phyloP scores from a whole-genome alignment of 495 filamentous ascomycete genomes.

The Evansstolkia leycettana region DNA sequence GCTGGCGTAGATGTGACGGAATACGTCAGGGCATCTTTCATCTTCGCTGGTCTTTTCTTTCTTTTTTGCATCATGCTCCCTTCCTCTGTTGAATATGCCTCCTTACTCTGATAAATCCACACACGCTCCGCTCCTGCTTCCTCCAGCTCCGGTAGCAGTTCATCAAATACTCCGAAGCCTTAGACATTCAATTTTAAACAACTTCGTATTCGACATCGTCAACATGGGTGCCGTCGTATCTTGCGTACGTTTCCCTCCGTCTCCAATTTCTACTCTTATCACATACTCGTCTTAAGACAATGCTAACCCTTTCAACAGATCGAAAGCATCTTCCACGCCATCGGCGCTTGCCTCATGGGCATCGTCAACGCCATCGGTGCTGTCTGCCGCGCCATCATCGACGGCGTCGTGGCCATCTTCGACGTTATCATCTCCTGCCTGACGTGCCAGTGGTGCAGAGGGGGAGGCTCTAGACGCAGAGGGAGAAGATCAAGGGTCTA shows the following conservation, averaged over 20 bases:
- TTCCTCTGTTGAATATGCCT: conserved; percentile 11
- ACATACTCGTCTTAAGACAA: background rate
- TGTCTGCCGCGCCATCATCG: conserved; percentile 68
- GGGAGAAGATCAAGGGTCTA: background rate
- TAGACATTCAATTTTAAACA: conserved; percentile 5
- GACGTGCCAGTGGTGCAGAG: conserved; percentile 43
- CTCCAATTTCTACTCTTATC: background rate
- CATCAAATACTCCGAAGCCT: conserved; percentile 5
- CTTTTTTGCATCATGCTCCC: no score
- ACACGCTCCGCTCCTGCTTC: conserved; percentile 19
- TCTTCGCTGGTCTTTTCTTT: background rate
- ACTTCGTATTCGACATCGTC: conserved; percentile 7
- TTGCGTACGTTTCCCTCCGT: conserved; percentile 73
- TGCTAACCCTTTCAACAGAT: conserved; percentile 44
- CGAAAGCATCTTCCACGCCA: conserved; percentile 62
- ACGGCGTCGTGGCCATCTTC: conserved; percentile 66
- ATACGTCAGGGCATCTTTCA: background rate
- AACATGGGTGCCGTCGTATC: conserved; percentile 94
- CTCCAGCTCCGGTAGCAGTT: conserved; percentile 10
- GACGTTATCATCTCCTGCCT: conserved; percentile 78
- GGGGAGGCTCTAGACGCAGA: background rate
- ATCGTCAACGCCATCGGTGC: conserved; percentile 71
- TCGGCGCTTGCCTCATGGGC: conserved; percentile 73
- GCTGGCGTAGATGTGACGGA: no score
- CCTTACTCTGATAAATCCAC: conserved; percentile 21